A percentile compares a stretch with the other conserved stretches of the same genome.
phyloP scores from a whole-genome alignment of 1,139 yeast genomes.

The Candida glucosophila region DNA sequence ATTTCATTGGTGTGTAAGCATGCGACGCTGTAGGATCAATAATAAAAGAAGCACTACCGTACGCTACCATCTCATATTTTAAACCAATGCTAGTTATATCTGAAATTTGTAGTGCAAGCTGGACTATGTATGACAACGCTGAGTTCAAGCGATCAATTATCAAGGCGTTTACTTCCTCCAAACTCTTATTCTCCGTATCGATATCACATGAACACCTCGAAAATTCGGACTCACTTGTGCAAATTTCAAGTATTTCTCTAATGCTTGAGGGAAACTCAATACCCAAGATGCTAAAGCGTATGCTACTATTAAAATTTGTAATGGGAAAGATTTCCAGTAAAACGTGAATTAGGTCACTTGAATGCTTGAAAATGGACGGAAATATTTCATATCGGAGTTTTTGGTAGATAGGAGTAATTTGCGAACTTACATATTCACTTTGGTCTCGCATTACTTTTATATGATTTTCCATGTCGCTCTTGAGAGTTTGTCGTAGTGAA shows the following conservation, averaged over 20 bases:
- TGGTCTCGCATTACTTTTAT: conserved; percentile 13
- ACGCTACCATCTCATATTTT: conserved; percentile 18
- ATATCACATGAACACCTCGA: too few species aligned
- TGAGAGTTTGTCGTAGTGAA: conserved; percentile 11
- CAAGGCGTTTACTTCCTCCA: too few species aligned
- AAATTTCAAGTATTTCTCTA: conserved; percentile 19
- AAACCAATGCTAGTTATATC: conserved; percentile 17
- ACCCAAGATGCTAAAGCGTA: conserved; percentile 24
- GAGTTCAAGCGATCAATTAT: conserved; percentile 23
- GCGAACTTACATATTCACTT: conserved; percentile 20
- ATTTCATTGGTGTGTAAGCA: too few species aligned
- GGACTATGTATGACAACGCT: conserved; percentile 22
- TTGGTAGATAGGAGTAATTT: conserved; percentile 14
- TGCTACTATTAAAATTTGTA: conserved; percentile 14
- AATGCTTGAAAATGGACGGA: conserved; percentile 13
- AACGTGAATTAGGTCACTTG: conserved; percentile 11
- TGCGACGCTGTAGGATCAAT: conserved; percentile 21
- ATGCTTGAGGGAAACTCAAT: conserved; percentile 29
- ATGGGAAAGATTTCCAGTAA: conserved; percentile 21
- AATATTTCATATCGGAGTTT: conserved; percentile 8
- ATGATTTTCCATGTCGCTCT: conserved; percentile 11
- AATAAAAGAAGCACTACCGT: conserved; percentile 18
- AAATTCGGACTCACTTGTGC: too few species aligned
- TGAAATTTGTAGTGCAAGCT: conserved; percentile 17
- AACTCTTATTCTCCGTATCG: too few species aligned